Evolutionary conservation across 164 flowering plant species (phyloP), one percentile per base, ranked within the genome.

Genomic region (Vitis rupestris): DNA sequence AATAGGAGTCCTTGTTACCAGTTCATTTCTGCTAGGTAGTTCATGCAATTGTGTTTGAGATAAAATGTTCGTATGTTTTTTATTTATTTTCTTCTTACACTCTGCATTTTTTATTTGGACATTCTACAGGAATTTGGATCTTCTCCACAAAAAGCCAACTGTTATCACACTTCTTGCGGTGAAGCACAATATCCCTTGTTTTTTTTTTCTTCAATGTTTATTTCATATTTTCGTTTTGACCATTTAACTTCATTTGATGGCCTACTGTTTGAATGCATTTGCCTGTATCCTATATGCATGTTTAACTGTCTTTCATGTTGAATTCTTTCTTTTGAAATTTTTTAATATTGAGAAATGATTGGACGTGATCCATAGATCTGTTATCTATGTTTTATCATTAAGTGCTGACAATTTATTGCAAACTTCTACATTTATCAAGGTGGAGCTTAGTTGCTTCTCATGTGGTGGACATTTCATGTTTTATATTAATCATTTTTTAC

Each of bases 141-240:
- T 90, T 68, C 83, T 96, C 19, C 84, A 88, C 70, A 75, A 66
- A 73, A 84, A 67, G 75, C 68, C 81, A 50, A 68, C 86, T 29
- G 72, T 51, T 61, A 73, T 82, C 67, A 86, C 79, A 75, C 97
- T 96, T 75, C 68, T 85, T 61, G 89, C 94, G 76, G 99, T 96
- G 79, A 86, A 30, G 53, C 69, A 49, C 63, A 27, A 7, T 54
- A 31, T 31, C 44, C 6, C 6, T 7, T 31, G 3, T 17, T 7
- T 5, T 37, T 19, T 50, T 29, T 50, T 27, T 65, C 44, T 49
- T 47, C 15, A 31, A 16, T 50, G 49, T 9, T 31, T 64, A 58
- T 51, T 71, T 63, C 19, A 47, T 29, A 1, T 16, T 61, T 27
- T 61, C 48, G 9, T 12, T 50, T 8, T 14, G 4, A 10, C 44